Evolutionary conservation across 768 basidiomycete species (phyloP).

Genomic region (Goffeauzyma gilvescens): DNA sequence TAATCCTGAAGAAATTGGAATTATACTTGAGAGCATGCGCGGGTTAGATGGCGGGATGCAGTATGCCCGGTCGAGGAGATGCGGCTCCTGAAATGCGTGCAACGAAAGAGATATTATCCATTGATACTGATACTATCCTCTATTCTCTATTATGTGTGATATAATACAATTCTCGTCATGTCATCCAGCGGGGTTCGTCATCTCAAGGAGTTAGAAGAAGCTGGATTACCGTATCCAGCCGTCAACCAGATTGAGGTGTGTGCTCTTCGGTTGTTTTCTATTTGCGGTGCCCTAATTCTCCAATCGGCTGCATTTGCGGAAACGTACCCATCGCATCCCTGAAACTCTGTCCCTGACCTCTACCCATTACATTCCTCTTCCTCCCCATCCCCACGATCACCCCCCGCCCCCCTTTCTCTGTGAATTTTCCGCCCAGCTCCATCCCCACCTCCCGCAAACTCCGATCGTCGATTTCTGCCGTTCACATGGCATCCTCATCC

Average conservation of each 20-base stretch:
- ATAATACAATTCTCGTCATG: not conserved
- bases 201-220: slow-evolving; percentile 50
- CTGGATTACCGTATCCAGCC: slow-evolving; percentile 46
- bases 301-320: too few species aligned
- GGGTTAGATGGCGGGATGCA: not conserved
- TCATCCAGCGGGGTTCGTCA: slow-evolving; percentile 41
- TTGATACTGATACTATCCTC: too few species aligned
- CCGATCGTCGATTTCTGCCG: slow-evolving; percentile 15
- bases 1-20: too few species aligned
- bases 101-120: too few species aligned
- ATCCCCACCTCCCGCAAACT: slow-evolving; percentile 11
- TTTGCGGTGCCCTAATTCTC: too few species aligned
- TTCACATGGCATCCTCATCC: slow-evolving; percentile 9
- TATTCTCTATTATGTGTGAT: not conserved
- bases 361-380: too few species aligned
- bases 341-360: too few species aligned
- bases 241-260: slow-evolving; percentile 68
- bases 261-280: not conserved
- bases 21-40: too few species aligned
- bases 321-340: too few species aligned
- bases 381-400: not conserved
- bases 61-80: not conserved
- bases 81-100: too few species aligned
- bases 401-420: too few species aligned
- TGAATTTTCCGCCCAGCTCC: not conserved